Base-by-base conservation (phyloP, 192 early-diverging fungal genomes). In the Entophlyctis helioformis region DNA sequence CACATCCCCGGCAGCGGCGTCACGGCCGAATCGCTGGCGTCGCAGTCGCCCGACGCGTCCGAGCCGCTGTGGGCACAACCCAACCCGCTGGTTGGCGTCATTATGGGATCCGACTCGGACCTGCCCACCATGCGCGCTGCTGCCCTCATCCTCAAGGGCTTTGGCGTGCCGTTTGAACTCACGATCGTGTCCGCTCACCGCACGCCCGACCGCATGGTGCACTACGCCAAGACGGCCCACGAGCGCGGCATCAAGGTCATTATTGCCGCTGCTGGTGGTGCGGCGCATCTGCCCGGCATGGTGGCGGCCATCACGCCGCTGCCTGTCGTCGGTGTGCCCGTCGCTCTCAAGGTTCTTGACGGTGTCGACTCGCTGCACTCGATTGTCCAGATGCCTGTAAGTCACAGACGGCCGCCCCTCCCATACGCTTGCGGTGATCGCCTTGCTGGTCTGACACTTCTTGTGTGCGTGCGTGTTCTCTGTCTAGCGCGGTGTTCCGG, bases 61-160 rank as follows among this genome's bases (percentile, higher is more conserved):
- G 18, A 21, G 22, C 48, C 34, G 60, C 66, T 28, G 22, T 38
- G n/a, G 4, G 36, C 47, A 1, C 13, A 42, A 36, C 42, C 32
- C 48, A 25, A 63, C n/a, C 89, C 92, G 8, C 55, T 92, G 16
- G 93, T 99, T 4, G 91, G 86, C 34, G 91, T 99, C 48, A 96
- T 99, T 48, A 99, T 99, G 96, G 96, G 96, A 11, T 91, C 87
- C 0, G 96, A 99, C 70, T 92, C 89, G 12, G 96, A 99, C 56
- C 71, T 99, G 39, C 94, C 92, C 25, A 87, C 83, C 0, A 84
- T 99, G 80, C 88, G 84, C 39, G 69, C 87, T 1, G 91, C 88
- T 24, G 93, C 91, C 15, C 58, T 81, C 51, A 87, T 97, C 41
- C 71, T 99, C 24, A 76, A 85, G 51, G 76, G 82, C 23, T 87